Evolutionary conservation across 768 basidiomycete genomes (phyloP).

Genomic region (Mycena latifolia): DNA sequence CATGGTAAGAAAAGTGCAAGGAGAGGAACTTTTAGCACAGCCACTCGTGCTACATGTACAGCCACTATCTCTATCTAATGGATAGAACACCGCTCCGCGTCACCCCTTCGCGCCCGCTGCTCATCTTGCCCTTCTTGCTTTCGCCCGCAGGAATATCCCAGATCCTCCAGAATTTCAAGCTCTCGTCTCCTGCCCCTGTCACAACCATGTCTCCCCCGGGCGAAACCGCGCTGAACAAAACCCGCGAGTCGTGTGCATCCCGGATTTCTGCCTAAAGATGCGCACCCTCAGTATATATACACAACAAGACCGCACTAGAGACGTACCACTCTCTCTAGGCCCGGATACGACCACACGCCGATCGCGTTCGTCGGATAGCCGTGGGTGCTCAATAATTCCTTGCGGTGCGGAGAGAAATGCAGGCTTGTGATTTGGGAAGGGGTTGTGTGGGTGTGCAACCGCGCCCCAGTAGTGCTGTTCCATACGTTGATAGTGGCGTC

Average conservation of each 20-base stretch:
- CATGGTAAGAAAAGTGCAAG: conserved; percentile 6
- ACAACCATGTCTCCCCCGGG: conserved; percentile 94
- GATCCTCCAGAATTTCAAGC: conserved; percentile 95
- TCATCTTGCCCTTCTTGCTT: conserved; percentile 64
- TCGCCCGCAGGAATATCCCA: conserved; percentile 70
- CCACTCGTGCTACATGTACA: neutral
- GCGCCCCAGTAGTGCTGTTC: conserved; percentile 93
- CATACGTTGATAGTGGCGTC: conserved; percentile 93
- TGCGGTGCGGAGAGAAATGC: conserved; percentile 87
- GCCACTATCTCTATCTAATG: conserved; percentile 48
- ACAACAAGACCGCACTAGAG: neutral
- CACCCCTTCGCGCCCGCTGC: conserved; percentile 51
- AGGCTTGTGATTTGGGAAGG: conserved; percentile 94
- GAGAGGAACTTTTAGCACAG: conserved; percentile 16
- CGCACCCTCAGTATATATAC: neutral
- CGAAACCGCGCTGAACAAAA: conserved; percentile 86
- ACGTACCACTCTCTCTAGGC: conserved; percentile 72
- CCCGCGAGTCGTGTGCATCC: conserved; percentile 93
- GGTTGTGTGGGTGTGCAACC: conserved; percentile 88
- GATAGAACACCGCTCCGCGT: conserved; percentile 64
- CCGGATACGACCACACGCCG: conserved; percentile 89
- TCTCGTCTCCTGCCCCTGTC: conserved; percentile 95
- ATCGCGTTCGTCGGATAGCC: conserved; percentile 92
- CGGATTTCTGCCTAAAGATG: conserved; percentile 72
- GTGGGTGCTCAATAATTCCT: conserved; percentile 93